These are phyloP conservation scores for Taphrina confusa DNA, from an alignment of 1,139 yeast genomes.

Conservation along the genomic window DNA sequence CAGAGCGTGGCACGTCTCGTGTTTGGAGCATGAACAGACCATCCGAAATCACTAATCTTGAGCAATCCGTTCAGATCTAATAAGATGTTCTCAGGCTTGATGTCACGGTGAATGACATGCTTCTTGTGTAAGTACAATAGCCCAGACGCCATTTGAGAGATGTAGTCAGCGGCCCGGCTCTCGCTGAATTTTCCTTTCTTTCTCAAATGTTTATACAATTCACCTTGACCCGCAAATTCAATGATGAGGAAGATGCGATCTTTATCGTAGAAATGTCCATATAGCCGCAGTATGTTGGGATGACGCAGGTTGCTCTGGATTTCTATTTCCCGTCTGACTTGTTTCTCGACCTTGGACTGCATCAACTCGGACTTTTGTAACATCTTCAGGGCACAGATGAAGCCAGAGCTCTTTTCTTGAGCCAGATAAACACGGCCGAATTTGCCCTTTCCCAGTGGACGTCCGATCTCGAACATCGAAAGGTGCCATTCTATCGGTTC, in stretches of 20 bases:
- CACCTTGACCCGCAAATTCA: constrained; percentile 87
- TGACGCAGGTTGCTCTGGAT: constrained; percentile 77
- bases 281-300: constrained; percentile 73
- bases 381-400: constrained; percentile 83
- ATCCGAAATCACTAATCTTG: constrained; percentile 91
- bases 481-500: constrained; percentile 45
- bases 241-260: constrained; percentile 76
- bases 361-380: constrained; percentile 81
- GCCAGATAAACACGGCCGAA: constrained; percentile 92
- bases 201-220: constrained; percentile 72
- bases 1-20: constrained; percentile 74
- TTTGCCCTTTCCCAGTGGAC: constrained; percentile 87
- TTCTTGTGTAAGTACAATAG: constrained; percentile 72
- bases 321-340: constrained; percentile 86
- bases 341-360: constrained; percentile 77
- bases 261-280: constrained; percentile 81
- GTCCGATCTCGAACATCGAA: constrained; percentile 81
- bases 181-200: constrained; percentile 68
- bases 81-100: constrained; percentile 87
- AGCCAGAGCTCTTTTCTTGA: constrained; percentile 70
- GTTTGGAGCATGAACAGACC: constrained; percentile 76
- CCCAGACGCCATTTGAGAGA: constrained; percentile 80
- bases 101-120: constrained; percentile 83
- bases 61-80: constrained; percentile 70
- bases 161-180: constrained; percentile 70